Percentiles rank a stretch among this genome's conserved stretches.
Evolutionary conservation across 2,329 filamentous ascomycete species (phyloP).

Genomic region (Exophiala viscosa): DNA sequence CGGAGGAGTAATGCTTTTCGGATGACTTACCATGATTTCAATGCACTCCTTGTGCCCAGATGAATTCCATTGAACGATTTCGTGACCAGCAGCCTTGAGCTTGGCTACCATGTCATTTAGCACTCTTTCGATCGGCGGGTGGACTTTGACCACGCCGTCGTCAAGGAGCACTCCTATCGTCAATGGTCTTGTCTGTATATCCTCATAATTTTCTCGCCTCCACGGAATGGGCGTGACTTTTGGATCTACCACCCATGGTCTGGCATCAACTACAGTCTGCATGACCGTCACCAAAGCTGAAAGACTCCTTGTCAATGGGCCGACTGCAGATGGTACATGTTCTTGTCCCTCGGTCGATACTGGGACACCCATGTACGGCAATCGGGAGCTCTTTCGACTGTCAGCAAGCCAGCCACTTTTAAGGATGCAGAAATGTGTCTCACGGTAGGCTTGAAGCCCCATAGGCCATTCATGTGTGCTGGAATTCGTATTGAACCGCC

Average conservation of each 20-base stretch:
- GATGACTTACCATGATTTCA: slow-evolving; percentile 44
- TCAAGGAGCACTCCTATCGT: slow-evolving; percentile 24
- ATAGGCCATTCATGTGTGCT: slow-evolving; percentile 46
- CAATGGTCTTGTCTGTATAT: slow-evolving; percentile 43
- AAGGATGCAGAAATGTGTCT: slow-evolving; percentile 39
- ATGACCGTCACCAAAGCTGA: slow-evolving; percentile 46
- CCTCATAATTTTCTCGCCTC: slow-evolving; percentile 46
- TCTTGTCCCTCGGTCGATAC: slow-evolving; percentile 63
- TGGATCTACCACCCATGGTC: slow-evolving; percentile 55
- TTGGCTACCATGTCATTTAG: slow-evolving; percentile 24
- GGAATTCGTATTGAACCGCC: slow-evolving; percentile 52
- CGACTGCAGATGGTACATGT: slow-evolving; percentile 61
- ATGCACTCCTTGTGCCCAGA: slow-evolving; percentile 21
- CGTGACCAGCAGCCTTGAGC: slow-evolving; percentile 50
- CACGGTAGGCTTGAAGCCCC: slow-evolving; percentile 49
- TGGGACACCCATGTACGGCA: slow-evolving; percentile 57
- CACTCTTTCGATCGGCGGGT: slow-evolving; percentile 25
- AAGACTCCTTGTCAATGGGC: slow-evolving; percentile 55
- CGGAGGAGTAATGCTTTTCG: background rate
- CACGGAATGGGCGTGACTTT: slow-evolving; percentile 54
- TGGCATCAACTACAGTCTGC: slow-evolving; percentile 34
- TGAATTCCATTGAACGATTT: slow-evolving; percentile 36
- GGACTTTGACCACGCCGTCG: slow-evolving; percentile 25
- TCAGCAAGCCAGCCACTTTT: background rate
- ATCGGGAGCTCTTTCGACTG: slow-evolving; percentile 48